These are phyloP conservation scores for Epithemia pelagica DNA, from an alignment of 108 stramenopile species.

Conservation along the genomic window DNA sequence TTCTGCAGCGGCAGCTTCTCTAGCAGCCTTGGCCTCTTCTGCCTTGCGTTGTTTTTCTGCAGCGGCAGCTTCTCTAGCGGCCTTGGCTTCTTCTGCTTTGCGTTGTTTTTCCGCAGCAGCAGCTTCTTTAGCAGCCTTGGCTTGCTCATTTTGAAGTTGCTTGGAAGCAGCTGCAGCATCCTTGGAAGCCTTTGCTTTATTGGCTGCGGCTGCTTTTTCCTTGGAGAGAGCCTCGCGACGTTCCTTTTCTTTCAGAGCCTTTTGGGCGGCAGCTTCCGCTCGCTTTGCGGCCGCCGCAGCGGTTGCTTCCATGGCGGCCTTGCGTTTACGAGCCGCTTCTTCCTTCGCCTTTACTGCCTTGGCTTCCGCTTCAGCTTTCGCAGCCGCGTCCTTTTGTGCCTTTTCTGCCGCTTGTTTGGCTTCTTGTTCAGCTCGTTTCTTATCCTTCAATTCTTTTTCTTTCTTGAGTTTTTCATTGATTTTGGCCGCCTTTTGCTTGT, in stretches of 20 bases:
- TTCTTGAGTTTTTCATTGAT: background rate
- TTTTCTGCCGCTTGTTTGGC: conserved; percentile 18
- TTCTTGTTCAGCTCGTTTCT: conserved; percentile 18
- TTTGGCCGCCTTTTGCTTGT: background rate
- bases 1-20: background rate
- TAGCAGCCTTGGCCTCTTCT: conserved; percentile 4
- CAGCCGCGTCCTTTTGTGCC: conserved; percentile 11
- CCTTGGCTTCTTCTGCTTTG: conserved; percentile 8
- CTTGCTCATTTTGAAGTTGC: conserved; percentile 8
- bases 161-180: conserved; percentile 16
- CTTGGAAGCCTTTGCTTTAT: background rate
- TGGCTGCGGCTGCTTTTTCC: background rate
- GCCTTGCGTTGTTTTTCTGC: conserved; percentile 16
- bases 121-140: conserved; percentile 1
- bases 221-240: background rate
- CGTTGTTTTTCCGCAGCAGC: conserved; percentile 16
- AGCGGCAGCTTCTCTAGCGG: conserved; percentile 9
- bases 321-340: background rate
- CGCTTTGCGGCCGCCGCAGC: background rate
- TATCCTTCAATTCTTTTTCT: conserved; percentile 6
- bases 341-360: background rate
- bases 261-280: conserved; percentile 11
- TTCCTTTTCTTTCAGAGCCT: conserved; percentile 4
- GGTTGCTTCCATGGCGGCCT: background rate
- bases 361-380: conserved; percentile 11